Evolutionary conservation across 768 basidiomycete genomes (phyloP), one percentile per base, ranked within the genome.

Genomic region (Psilocybe tampanensis): DNA sequence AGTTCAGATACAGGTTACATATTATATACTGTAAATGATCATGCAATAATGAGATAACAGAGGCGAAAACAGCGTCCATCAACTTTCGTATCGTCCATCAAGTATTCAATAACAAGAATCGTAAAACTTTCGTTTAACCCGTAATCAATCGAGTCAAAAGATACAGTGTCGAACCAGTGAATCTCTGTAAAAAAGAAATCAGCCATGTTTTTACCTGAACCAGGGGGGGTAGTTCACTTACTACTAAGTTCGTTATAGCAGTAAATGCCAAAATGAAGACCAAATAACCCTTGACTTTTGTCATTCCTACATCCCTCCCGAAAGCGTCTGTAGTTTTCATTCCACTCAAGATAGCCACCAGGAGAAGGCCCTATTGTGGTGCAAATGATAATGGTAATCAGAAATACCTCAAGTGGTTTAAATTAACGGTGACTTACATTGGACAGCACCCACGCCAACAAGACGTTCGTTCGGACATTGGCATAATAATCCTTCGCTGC

Each of bases 401-500:
- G 18, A 48, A 55, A n/a, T n/a, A n/a, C n/a, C n/a, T n/a, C n/a
- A 26, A 22, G 57, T 15, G 2, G 17, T 39, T 39, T n/a, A 12
- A 24, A 26, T 15, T 17, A 21, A 8, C 4, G 58, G 32, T 15
- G 18, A 64, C 72, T 59, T 49, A 92, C 93, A 66, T 95, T 95
- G 23, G 91, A 89, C 58, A 95, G 66, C 3, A 91, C 90, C 94
- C 94, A 95, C 2, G 81, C 75, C 54, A 95, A 75, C 43, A 95
- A 71, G 32, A 80, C 89, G 73, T 94, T 94, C 7, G 92, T 94
- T 60, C 93, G 76, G 52, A 95, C 90, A 64, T 86, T 87, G 0
- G 92, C 91, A 70, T 94, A 95, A 73, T 94, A 95, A 63, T 93
- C 91, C 66, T 86, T 88, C 9, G 90, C 90, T 1, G 80, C 81